Evolutionary conservation across 1,139 yeast genomes (phyloP).

Genomic region (Maudiozyma humilis): DNA sequence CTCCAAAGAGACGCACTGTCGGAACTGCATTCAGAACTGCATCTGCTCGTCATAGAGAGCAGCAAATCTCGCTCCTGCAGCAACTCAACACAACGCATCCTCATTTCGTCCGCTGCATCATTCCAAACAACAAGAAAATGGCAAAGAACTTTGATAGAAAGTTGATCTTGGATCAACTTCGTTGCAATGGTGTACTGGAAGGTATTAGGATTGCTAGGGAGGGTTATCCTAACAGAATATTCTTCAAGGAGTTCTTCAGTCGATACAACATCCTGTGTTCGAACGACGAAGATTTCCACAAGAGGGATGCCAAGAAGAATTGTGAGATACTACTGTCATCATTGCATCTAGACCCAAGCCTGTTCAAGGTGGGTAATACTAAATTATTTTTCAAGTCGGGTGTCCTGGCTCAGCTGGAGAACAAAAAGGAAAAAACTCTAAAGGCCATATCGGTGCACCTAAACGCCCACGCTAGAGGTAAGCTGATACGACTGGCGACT

Average conservation of each 20-base stretch:
- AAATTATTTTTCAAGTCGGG: slow-evolving; percentile 94
- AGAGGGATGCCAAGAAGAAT: slow-evolving; percentile 51
- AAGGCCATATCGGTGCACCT: slow-evolving; percentile 49
- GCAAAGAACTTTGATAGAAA: slow-evolving; percentile 66
- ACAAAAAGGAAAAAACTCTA: slow-evolving; percentile 60
- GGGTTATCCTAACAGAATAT: slow-evolving; percentile 90
- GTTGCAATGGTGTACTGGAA: slow-evolving; percentile 96
- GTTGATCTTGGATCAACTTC: slow-evolving; percentile 76
- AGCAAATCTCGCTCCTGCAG: slow-evolving; percentile 60
- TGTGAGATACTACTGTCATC: slow-evolving; percentile 60
- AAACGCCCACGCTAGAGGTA: slow-evolving; percentile 66
- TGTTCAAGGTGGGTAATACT: slow-evolving; percentile 67
- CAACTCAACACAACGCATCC: slow-evolving; percentile 82
- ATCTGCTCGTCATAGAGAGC: slow-evolving; percentile 80
- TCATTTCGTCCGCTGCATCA: slow-evolving; percentile 91
- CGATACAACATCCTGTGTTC: slow-evolving; percentile 56
- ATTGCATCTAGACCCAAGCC: slow-evolving; percentile 51
- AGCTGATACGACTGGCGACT: slow-evolving; percentile 46
- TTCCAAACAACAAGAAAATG: slow-evolving; percentile 74
- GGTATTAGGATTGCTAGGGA: slow-evolving; percentile 96
- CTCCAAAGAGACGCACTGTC: slow-evolving; percentile 7
- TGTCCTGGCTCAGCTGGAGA: slow-evolving; percentile 79
- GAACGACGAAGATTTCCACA: slow-evolving; percentile 31
- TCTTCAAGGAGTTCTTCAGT: slow-evolving; percentile 68
- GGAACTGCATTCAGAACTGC: slow-evolving; percentile 58